Conservation (phyloP, 2,329 filamentous ascomycete genomes). For the Fusarium sp. region DNA sequence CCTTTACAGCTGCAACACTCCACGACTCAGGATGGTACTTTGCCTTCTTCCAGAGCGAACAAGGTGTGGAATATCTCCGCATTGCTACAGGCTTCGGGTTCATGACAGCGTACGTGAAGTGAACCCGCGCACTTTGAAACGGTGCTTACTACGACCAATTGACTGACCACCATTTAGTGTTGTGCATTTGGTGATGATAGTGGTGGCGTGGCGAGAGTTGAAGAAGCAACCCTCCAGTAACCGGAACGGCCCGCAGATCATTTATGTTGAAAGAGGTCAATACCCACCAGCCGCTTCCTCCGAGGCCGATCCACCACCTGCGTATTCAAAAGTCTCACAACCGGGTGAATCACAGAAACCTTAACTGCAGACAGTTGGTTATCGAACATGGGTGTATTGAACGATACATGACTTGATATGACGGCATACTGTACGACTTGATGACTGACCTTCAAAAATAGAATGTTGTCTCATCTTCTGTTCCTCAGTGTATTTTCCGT, state of each 20-base stretch:
- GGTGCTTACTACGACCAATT: accelerated
- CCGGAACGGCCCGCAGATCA: not conserved
- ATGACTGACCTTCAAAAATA: no score
- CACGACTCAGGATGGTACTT: not conserved
- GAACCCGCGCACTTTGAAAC: accelerated
- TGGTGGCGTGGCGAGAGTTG: not conserved
- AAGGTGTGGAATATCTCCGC: not conserved
- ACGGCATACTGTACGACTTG: no score
- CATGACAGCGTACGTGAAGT: not conserved
- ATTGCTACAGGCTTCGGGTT: not conserved
- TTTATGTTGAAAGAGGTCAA: not conserved
- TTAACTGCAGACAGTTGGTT: no score
- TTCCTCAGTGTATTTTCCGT: not conserved
- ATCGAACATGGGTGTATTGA: no score
- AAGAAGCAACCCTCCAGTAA: not conserved
- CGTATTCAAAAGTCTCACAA: not conserved
- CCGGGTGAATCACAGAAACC: not conserved
- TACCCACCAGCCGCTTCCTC: not conserved
- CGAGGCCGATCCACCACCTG: not conserved
- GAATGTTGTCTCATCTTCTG: not conserved
- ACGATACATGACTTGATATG: no score
- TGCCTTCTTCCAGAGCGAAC: not conserved
- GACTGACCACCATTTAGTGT: not conserved
- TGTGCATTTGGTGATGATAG: not conserved
- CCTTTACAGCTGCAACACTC: not conserved